These are phyloP conservation scores for Fonsecaea multimorphosa DNA, from an alignment of 2,329 filamentous ascomycete genomes.

Conservation along the genomic window DNA sequence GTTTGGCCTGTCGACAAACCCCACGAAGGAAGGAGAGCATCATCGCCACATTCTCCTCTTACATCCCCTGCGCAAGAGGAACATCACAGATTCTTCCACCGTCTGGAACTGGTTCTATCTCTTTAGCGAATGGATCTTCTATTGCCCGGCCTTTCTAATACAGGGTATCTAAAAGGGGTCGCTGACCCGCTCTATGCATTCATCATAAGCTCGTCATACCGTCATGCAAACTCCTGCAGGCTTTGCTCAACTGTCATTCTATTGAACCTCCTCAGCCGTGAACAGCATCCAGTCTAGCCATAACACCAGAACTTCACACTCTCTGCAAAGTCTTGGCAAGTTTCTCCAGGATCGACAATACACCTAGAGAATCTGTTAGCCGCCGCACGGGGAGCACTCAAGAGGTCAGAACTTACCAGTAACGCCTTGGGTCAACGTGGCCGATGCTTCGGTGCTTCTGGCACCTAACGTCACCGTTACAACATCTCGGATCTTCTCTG, in stretches of 20 bases:
- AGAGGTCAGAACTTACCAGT: conserved; percentile 64
- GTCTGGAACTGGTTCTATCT: not conserved
- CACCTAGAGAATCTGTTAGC: conserved; percentile 20
- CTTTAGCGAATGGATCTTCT: not conserved
- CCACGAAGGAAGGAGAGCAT: not conserved
- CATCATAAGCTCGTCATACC: conserved; percentile 6
- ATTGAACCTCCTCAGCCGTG: not conserved
- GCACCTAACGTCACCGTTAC: conserved; percentile 85
- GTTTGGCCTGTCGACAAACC: not conserved
- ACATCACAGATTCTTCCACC: not conserved
- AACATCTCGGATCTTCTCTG: conserved; percentile 68
- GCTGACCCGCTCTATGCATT: conserved; percentile 15
- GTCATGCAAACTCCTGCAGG: not conserved
- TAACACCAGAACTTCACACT: not conserved
- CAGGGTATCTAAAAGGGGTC: conserved; percentile 19
- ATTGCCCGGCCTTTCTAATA: not conserved
- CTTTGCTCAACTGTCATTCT: not conserved
- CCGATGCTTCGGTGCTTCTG: conserved; percentile 84
- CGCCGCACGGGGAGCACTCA: not conserved
- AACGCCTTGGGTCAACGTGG: conserved; percentile 87
- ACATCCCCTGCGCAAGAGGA: not conserved
- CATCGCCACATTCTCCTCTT: not conserved
- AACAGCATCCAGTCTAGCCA: not conserved
- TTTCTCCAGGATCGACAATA: conserved; percentile 35
- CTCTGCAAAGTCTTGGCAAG: conserved; percentile 12